A percentile compares a stretch with the other conserved stretches of the same genome.
phyloP scores from a whole-genome alignment of 768 basidiomycete genomes.

The Auriscalpium vulgare region DNA sequence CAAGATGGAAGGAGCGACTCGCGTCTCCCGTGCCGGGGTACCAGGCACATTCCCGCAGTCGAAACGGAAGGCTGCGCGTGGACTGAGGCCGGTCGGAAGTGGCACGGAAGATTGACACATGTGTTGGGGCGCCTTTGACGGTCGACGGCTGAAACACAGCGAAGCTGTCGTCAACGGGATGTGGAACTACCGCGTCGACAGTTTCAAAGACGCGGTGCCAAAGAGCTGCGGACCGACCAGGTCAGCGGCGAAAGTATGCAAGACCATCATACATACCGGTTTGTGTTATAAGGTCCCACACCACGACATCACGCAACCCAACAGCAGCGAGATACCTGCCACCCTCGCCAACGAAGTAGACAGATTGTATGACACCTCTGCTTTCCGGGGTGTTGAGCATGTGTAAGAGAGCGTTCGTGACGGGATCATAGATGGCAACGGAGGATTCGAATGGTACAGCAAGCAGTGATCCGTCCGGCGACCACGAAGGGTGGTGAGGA shows the following conservation, averaged over 20 bases:
- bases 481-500: slow-evolving; percentile 68
- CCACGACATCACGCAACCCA: slow-evolving; percentile 39
- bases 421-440: slow-evolving; percentile 69
- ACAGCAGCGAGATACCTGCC: slow-evolving; percentile 64
- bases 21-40: slow-evolving; percentile 26
- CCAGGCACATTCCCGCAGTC: slow-evolving; percentile 42
- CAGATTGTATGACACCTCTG: slow-evolving; percentile 34
- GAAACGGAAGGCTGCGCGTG: slow-evolving; percentile 49
- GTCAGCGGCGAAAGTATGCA: no score
- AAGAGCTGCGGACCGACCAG: no score
- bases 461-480: slow-evolving; percentile 79
- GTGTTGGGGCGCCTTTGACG: slow-evolving; percentile 26
- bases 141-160: slow-evolving; percentile 35
- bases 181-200: slow-evolving; percentile 43
- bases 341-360: slow-evolving; percentile 59
- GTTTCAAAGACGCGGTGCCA: neutral
- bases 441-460: slow-evolving; percentile 61
- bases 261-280: slow-evolving; percentile 37
- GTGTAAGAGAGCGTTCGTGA: slow-evolving; percentile 49
- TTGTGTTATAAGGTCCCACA: slow-evolving; percentile 68
- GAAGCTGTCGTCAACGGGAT: slow-evolving; percentile 51
- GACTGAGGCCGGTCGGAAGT: slow-evolving; percentile 37
- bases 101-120: slow-evolving; percentile 41
- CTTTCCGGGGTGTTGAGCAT: slow-evolving; percentile 49
- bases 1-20: slow-evolving; percentile 41